Base-by-base conservation (phyloP, 1,139 yeast genomes). In the Yamadazyma membranifaciens region DNA sequence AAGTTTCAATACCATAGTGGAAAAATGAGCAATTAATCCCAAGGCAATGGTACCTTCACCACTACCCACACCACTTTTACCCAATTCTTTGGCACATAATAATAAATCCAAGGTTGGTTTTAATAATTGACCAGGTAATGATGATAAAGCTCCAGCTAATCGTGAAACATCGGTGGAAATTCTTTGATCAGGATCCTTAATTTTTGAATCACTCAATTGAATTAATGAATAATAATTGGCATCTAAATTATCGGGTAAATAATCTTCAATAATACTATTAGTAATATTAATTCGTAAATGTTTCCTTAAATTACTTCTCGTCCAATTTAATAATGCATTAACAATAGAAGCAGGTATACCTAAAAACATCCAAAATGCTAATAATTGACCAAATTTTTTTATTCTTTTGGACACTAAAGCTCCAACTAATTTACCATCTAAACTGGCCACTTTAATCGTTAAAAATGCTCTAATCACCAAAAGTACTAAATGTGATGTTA, bases 341-440 rank as follows among this genome's bases (percentile, higher is more conserved):
- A 87, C 84, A 31, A 86, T 60, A 2, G 96, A 79, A 1, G 96
- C 95, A 0, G 98, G 98, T 5, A 89, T 61, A 6, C 97, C 96
- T 12, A 91, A 70, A 17, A 80, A 55, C 84, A 91, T 80, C 97
- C 97, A 91, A 57, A 80, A 73, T 1, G 79, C 73, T 44, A 89
- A 65, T 34, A 85, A 71, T 49, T 75, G 72, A 42, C 84, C 66
- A 56, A 91, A 91, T 37, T 72, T 73, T 37, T 70, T 69, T 42
- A 89, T 84, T 40, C 75, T 73, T 47, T 85, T 88, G 33, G 84
- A 77, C 27, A 91, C 88, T 48, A 91, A 71, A 1, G 89, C 81
- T 0, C 96, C 89, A 4, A 91, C 96, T 40, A 91, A 68, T 54
- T 74, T 72, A 52, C 98, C 97, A 60, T 91, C 98, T 45, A 91